Evolutionary conservation across 305 asterid genomes (phyloP).

Genomic region (Striga hermonthica): DNA sequence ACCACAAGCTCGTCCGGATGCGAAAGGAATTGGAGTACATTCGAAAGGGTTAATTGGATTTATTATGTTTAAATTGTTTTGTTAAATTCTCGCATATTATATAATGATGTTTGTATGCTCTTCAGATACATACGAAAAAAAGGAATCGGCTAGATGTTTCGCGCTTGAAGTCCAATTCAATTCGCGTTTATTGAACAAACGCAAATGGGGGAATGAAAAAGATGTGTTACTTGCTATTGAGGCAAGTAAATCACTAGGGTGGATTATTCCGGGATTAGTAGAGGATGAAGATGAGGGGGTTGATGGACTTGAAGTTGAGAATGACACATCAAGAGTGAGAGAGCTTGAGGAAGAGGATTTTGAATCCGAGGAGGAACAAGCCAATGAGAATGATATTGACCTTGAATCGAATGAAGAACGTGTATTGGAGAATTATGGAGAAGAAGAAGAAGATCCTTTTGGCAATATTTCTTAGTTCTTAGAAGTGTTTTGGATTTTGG

Average conservation of each 20-base stretch:
- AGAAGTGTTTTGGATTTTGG: no score
- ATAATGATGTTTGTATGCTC: not conserved
- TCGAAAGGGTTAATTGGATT: conserved; percentile 3
- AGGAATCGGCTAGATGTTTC: not conserved
- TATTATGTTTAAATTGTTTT: not conserved
- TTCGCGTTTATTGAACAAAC: not conserved
- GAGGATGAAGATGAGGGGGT: not conserved
- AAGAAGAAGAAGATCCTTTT: not conserved
- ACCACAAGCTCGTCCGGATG: conserved; percentile 7
- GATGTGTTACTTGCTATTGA: not conserved
- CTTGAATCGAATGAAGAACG: not conserved
- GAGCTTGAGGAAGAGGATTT: not conserved
- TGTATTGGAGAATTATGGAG: not conserved
- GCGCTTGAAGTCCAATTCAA: not conserved
- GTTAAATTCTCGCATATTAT: not conserved
- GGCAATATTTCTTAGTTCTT: no score
- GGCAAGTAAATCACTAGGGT: not conserved
- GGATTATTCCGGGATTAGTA: not conserved
- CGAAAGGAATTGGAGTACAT: conserved; percentile 10
- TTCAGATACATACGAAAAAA: not conserved
- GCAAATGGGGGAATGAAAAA: not conserved
- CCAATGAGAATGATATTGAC: not conserved
- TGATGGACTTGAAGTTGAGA: not conserved
- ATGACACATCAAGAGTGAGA: not conserved
- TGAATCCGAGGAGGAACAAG: not conserved